Evolutionary conservation across 805 yeast genomes (phyloP).

Genomic region (Sporopachydermia lactativora): DNA sequence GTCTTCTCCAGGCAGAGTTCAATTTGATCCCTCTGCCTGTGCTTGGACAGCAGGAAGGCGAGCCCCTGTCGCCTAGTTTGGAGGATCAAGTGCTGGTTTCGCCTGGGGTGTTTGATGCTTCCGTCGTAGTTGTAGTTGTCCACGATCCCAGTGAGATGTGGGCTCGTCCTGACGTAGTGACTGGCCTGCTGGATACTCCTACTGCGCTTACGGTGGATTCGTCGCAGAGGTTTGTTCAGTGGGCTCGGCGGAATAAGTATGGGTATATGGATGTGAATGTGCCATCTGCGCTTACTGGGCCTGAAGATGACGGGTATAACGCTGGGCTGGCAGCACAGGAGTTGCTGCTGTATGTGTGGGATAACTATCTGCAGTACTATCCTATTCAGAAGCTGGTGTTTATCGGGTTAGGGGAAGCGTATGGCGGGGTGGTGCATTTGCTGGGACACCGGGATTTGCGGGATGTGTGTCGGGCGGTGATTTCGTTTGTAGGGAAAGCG

Average conservation of each 20-base stretch:
- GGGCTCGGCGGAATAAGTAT: slow-evolving; percentile 44
- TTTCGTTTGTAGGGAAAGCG: slow-evolving; percentile 54
- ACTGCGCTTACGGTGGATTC: slow-evolving; percentile 68
- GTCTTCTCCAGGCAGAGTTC: slow-evolving; percentile 36
- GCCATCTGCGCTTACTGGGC: slow-evolving; percentile 39
- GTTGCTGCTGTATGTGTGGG: slow-evolving; percentile 72
- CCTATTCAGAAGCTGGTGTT: slow-evolving; percentile 57
- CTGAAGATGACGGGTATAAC: slow-evolving; percentile 33
- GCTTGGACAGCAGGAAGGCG: too few relatives aligned
- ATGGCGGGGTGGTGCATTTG: slow-evolving; percentile 74
- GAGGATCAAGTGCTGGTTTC: slow-evolving; percentile 62
- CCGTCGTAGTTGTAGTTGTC: slow-evolving; percentile 53
- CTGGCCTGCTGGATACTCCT: slow-evolving; percentile 63
- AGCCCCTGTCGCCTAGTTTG: slow-evolving; percentile 30
- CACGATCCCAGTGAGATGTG: slow-evolving; percentile 91
- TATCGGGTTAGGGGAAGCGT: slow-evolving; percentile 83
- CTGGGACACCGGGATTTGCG: slow-evolving; percentile 67
- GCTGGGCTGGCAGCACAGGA: slow-evolving; percentile 65
- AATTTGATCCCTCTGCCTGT: slow-evolving; percentile 60
- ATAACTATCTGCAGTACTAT: slow-evolving; percentile 71
- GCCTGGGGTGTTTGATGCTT: slow-evolving; percentile 47
- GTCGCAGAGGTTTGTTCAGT: slow-evolving; percentile 52
- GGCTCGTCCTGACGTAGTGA: slow-evolving; percentile 70
- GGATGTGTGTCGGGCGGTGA: slow-evolving; percentile 54
- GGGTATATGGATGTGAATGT: slow-evolving; percentile 79